phyloP scores from a whole-genome alignment of 163 green algal species.

The Scenedesmus sp. region DNA sequence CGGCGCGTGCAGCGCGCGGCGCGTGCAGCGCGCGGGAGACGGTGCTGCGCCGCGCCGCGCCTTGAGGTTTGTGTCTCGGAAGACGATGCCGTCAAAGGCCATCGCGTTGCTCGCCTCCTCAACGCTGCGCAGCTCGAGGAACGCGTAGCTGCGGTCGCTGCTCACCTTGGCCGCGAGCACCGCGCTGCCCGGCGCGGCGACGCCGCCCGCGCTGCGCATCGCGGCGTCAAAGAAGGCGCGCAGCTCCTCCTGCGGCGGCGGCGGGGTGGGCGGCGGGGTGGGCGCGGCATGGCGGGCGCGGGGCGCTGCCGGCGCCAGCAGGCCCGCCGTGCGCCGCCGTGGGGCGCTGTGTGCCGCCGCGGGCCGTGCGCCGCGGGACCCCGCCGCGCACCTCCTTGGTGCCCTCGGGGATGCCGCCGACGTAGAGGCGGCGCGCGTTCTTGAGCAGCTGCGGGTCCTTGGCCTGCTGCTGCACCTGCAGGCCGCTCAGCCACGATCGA shows the following conservation, averaged over 20 bases:
- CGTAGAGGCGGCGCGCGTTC: constrained; percentile 62
- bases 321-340: neutral
- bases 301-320: neutral
- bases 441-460: constrained; percentile 60
- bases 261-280: neutral
- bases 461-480: constrained; percentile 50
- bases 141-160: constrained; percentile 66
- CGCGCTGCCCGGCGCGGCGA: constrained; percentile 23
- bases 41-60: constrained; percentile 15
- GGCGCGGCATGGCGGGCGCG: neutral
- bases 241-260: constrained; percentile 50
- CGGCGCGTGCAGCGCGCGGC: no score
- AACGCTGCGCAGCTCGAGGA: constrained; percentile 79
- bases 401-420: constrained; percentile 53
- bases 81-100: constrained; percentile 80
- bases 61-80: constrained; percentile 72
- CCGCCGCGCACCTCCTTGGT: constrained; percentile 18
- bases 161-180: constrained; percentile 48
- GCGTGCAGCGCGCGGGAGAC: no score
- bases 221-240: constrained; percentile 49
- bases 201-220: constrained; percentile 46
- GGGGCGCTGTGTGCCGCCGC: neutral
- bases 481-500: constrained; percentile 46
- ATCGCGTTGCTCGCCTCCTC: constrained; percentile 85
- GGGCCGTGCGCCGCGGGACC: neutral